phyloP scores from a whole-genome alignment of 169 alveolate species.

The Plasmodium knowlesi region DNA sequence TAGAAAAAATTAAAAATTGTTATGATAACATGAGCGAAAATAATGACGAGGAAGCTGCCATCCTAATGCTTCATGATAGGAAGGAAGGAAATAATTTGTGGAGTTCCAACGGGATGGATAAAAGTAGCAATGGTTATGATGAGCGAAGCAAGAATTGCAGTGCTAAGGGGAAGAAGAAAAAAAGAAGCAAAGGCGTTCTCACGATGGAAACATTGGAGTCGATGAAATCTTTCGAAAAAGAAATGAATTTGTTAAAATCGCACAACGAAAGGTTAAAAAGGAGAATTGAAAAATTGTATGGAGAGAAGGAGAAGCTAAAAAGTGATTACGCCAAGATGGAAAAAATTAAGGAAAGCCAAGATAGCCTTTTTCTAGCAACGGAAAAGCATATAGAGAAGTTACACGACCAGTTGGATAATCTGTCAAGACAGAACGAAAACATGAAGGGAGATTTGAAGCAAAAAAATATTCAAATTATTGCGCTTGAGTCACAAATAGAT shows the following conservation, averaged over 20 bases:
- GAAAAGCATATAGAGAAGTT: slow-evolving; percentile 64
- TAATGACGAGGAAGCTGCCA: slow-evolving; percentile 24
- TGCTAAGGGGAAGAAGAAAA: not conserved
- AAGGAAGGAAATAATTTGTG: not conserved
- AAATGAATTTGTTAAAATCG: slow-evolving; percentile 36
- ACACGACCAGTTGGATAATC: slow-evolving; percentile 33
- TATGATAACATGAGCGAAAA: slow-evolving; percentile 22
- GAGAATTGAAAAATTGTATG: slow-evolving; percentile 56
- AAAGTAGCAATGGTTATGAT: not conserved
- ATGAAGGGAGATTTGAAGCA: slow-evolving; percentile 44
- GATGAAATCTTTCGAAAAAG: slow-evolving; percentile 39
- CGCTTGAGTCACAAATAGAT: slow-evolving; percentile 56
- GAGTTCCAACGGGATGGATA: not conserved
- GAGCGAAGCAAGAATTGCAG: not conserved
- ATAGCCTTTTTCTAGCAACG: slow-evolving; percentile 46
- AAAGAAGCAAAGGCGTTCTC: slow-evolving; percentile 6
- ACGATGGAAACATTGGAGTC: slow-evolving; percentile 57
- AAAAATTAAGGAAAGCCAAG: slow-evolving; percentile 61
- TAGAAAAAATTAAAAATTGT: slow-evolving; percentile 65
- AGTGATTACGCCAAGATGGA: slow-evolving; percentile 45
- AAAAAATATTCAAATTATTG: slow-evolving; percentile 44
- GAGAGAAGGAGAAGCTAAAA: slow-evolving; percentile 46
- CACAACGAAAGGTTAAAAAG: slow-evolving; percentile 73
- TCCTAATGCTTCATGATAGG: slow-evolving; percentile 56
- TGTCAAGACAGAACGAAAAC: slow-evolving; percentile 40